Percentiles rank a stretch among this genome's conserved stretches.
phyloP scores from a whole-genome alignment of 148 eudicot genomes.

The Rhododendron henanense region DNA sequence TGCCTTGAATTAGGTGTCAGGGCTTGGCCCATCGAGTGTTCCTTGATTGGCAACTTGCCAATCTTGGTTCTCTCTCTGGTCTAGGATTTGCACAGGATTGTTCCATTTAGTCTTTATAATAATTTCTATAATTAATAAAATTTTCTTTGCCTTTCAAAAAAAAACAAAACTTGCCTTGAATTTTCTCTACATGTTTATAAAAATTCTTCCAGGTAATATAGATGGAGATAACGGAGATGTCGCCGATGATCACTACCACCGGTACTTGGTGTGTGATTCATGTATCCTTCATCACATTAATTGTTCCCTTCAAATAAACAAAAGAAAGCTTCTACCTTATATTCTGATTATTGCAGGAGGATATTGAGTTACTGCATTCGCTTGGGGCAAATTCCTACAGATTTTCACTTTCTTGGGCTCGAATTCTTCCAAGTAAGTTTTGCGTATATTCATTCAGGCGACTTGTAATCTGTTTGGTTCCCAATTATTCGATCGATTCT shows the following conservation, averaged over 20 bases:
- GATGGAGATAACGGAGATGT: constrained; percentile 59
- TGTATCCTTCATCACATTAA: neutral
- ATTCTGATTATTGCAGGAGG: constrained; percentile 43
- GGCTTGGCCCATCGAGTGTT: too few species aligned
- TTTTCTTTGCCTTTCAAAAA: too few species aligned
- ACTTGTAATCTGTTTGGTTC: neutral
- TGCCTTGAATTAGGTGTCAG: neutral
- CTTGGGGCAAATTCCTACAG: constrained; percentile 76
- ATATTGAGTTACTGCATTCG: constrained; percentile 54
- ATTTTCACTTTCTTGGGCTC: constrained; percentile 78
- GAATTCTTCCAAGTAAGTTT: constrained; percentile 65
- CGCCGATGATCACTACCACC: constrained; percentile 85
- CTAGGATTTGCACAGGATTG: too few species aligned
- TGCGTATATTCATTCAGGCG: neutral
- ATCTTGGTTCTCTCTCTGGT: too few species aligned
- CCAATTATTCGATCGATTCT: neutral
- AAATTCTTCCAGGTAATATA: constrained; percentile 33
- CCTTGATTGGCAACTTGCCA: too few species aligned
- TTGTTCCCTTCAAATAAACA: neutral
- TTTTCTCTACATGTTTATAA: neutral
- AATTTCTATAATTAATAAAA: too few species aligned
- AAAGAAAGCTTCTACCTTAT: neutral
- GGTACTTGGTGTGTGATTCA: constrained; percentile 42
- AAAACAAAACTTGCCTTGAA: too few species aligned
- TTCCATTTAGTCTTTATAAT: too few species aligned